Conservation (phyloP, 2,329 filamentous ascomycete species). For the Sclerotinia sclerotiorum region DNA sequence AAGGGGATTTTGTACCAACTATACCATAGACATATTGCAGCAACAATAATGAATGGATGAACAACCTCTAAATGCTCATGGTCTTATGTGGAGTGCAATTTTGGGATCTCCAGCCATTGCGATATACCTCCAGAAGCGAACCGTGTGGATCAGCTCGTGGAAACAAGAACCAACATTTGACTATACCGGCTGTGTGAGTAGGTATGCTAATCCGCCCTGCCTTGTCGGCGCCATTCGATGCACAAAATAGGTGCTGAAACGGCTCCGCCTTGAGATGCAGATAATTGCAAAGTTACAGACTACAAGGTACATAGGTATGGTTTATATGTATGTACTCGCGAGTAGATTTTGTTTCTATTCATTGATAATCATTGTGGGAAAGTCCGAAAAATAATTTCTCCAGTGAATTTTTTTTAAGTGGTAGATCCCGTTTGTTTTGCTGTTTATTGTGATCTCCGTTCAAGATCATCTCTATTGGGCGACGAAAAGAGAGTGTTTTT, state of each 20-base stretch:
- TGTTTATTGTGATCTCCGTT: neutral
- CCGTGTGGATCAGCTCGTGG: neutral
- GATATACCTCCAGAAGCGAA: neutral
- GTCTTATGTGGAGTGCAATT: neutral
- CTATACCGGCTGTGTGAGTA: neutral
- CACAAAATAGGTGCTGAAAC: neutral
- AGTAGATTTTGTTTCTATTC: neutral
- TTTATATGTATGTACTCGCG: neutral
- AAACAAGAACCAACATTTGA: neutral
- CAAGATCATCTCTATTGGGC: neutral
- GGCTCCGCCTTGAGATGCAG: neutral
- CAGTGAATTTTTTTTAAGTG: neutral
- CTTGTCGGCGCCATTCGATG: neutral
- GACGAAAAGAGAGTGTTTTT: neutral
- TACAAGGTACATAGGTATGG: neutral
- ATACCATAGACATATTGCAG: constrained; percentile 42
- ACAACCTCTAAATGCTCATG: constrained; percentile 6
- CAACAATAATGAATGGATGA: constrained; percentile 28
- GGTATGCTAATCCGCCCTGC: neutral
- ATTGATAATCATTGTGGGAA: neutral
- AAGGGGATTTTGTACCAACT: constrained; percentile 36
- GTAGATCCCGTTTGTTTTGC: neutral
- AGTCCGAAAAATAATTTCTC: neutral
- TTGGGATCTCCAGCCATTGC: neutral
- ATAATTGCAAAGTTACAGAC: neutral